phyloP scores from a whole-genome alignment of 176 grass and related monocot genomes.

The Elaeis guineensis region DNA sequence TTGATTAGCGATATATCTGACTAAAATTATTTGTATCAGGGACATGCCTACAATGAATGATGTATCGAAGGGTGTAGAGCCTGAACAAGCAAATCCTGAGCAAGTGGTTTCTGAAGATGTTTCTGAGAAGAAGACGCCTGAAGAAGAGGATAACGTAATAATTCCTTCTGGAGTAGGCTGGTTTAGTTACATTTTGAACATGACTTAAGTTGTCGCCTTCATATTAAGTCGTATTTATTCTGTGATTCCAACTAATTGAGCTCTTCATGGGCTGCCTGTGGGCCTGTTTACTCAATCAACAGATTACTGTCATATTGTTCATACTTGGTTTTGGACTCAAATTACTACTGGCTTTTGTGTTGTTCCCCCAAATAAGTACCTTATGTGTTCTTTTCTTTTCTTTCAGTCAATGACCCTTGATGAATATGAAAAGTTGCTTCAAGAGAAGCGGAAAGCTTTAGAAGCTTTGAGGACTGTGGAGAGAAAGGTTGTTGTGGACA shows the following conservation, averaged over 20 bases:
- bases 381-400: neutral
- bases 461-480: conserved; percentile 4
- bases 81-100: neutral
- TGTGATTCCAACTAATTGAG: too few relatives aligned
- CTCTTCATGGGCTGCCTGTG: too few relatives aligned
- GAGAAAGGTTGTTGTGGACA: conserved; percentile 10
- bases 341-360: too few relatives aligned
- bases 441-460: conserved; percentile 13
- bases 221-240: too few relatives aligned
- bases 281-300: too few relatives aligned
- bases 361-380: too few relatives aligned
- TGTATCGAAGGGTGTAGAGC: neutral
- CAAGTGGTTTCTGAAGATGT: conserved; percentile 3
- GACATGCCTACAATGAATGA: conserved; percentile 2
- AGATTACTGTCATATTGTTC: too few relatives aligned
- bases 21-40: neutral
- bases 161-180: too few relatives aligned
- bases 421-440: conserved; percentile 10
- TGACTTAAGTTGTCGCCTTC: too few relatives aligned
- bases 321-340: too few relatives aligned
- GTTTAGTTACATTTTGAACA: too few relatives aligned
- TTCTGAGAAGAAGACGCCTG: neutral
- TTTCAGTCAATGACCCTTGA: conserved; percentile 10
- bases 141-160: conserved; percentile 9
- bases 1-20: too few relatives aligned